phyloP scores from a whole-genome alignment of 768 basidiomycete genomes.

The Boletus sp. region DNA sequence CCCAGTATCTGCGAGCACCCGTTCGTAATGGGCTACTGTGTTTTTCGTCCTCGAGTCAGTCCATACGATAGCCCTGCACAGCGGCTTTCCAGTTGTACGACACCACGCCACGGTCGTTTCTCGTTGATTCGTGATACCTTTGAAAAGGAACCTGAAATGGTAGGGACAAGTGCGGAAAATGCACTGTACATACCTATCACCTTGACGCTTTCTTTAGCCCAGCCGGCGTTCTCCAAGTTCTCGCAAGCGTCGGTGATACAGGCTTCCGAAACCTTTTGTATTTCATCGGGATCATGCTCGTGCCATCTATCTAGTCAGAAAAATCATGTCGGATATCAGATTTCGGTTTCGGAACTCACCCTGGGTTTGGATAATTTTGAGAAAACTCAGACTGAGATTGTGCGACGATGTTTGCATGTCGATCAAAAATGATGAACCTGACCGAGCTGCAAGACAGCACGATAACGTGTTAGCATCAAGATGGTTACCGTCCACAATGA shows the following conservation, averaged over 20 bases:
- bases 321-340: neutral
- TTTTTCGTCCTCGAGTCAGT: conserved; percentile 90
- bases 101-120: conserved; percentile 97
- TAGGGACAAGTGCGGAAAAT: neutral
- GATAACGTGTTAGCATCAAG: conserved; percentile 4
- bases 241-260: conserved; percentile 75
- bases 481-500: too few species aligned
- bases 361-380: conserved; percentile 88
- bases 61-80: conserved; percentile 94
- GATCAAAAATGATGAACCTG: conserved; percentile 88
- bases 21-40: conserved; percentile 75
- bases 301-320: conserved; percentile 66
- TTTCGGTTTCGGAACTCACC: conserved; percentile 41
- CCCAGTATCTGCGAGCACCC: conserved; percentile 67
- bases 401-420: conserved; percentile 80
- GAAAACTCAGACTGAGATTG: conserved; percentile 92
- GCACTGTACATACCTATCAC: conserved; percentile 70
- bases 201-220: conserved; percentile 78
- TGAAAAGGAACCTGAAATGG: conserved; percentile 4
- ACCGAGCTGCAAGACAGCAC: conserved; percentile 56
- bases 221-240: conserved; percentile 70
- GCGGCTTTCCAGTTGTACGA: conserved; percentile 80
- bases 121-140: conserved; percentile 95
- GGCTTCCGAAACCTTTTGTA: conserved; percentile 66
- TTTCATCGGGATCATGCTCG: conserved; percentile 86